A percentile compares a stretch with the other conserved stretches of the same genome.
phyloP scores from a whole-genome alignment of 2,329 filamentous ascomycete genomes.

The Aureobasidium pullulans region DNA sequence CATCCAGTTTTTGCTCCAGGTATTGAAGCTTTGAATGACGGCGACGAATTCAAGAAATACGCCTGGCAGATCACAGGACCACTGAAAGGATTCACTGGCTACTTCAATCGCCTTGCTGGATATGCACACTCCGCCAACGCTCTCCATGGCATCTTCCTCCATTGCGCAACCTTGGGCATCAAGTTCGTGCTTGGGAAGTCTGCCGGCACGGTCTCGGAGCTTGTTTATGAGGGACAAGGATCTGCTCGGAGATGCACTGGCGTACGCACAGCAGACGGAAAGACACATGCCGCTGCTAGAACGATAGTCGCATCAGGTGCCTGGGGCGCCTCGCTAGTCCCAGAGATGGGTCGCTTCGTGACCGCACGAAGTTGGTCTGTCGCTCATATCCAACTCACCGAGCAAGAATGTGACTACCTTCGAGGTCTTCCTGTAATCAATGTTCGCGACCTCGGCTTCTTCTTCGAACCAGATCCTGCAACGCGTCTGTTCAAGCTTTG shows the following conservation, averaged over 20 bases:
- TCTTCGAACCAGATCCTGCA: constrained; percentile 56
- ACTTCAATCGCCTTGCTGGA: constrained; percentile 51
- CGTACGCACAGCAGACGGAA: constrained; percentile 18
- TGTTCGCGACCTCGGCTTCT: constrained; percentile 42
- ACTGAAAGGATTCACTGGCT: constrained; percentile 49
- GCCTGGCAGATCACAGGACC: constrained; percentile 42
- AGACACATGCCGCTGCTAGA: neutral
- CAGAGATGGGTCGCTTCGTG: constrained; percentile 43
- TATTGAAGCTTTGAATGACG: constrained; percentile 31
- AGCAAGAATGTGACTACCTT: constrained; percentile 47
- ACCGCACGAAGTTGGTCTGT: constrained; percentile 53
- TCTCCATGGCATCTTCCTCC: constrained; percentile 40
- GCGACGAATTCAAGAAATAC: constrained; percentile 34
- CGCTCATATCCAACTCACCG: constrained; percentile 51
- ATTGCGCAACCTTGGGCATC: constrained; percentile 34
- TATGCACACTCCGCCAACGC: constrained; percentile 52
- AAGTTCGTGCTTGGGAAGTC: neutral
- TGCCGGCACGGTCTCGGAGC: neutral
- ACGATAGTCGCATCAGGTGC: constrained; percentile 50
- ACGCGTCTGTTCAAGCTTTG: constrained; percentile 55
- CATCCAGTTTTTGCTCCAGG: constrained; percentile 36
- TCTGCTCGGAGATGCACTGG: neutral
- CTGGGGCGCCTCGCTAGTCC: constrained; percentile 40
- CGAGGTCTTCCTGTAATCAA: constrained; percentile 55
- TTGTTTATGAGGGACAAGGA: neutral